Percentiles rank a stretch among this genome's conserved stretches.
Conservation (phyloP, 805 yeast species). For the Candida yuanshanica region DNA sequence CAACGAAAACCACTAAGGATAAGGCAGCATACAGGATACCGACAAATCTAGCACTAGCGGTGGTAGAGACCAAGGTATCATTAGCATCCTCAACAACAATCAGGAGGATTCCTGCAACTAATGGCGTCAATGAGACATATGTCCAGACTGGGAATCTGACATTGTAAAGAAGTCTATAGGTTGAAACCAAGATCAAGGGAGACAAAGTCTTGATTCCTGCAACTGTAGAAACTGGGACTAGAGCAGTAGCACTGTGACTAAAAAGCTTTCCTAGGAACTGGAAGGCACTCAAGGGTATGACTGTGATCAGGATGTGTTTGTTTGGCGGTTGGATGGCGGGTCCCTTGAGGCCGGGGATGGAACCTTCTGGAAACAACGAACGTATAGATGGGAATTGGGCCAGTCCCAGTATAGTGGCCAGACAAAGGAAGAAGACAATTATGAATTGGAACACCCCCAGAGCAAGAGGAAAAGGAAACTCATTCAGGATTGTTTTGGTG, state of each 20-base stretch:
- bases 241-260: conserved; percentile 57
- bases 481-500: conserved; percentile 48
- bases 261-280: conserved; percentile 62
- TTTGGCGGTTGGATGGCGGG: conserved; percentile 29
- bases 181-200: conserved; percentile 53
- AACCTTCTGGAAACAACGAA: conserved; percentile 44
- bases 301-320: conserved; percentile 38
- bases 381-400: conserved; percentile 27
- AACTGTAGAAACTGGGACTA: conserved; percentile 63
- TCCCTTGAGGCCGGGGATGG: conserved; percentile 37
- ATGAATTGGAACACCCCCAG: conserved; percentile 61
- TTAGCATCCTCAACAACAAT: conserved; percentile 27
- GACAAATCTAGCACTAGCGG: conserved; percentile 38
- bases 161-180: conserved; percentile 47
- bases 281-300: conserved; percentile 59
- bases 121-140: conserved; percentile 45
- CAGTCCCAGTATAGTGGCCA: conserved; percentile 32
- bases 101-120: conserved; percentile 48
- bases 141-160: conserved; percentile 46
- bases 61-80: conserved; percentile 30
- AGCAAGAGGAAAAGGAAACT: conserved; percentile 56
- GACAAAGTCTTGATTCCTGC: conserved; percentile 66
- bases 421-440: conserved; percentile 41
- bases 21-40: conserved; percentile 68
- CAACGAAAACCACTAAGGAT: conserved; percentile 72